phyloP scores from a whole-genome alignment of 2,329 filamentous ascomycete species.

The Sporothrix dimorphospora region DNA sequence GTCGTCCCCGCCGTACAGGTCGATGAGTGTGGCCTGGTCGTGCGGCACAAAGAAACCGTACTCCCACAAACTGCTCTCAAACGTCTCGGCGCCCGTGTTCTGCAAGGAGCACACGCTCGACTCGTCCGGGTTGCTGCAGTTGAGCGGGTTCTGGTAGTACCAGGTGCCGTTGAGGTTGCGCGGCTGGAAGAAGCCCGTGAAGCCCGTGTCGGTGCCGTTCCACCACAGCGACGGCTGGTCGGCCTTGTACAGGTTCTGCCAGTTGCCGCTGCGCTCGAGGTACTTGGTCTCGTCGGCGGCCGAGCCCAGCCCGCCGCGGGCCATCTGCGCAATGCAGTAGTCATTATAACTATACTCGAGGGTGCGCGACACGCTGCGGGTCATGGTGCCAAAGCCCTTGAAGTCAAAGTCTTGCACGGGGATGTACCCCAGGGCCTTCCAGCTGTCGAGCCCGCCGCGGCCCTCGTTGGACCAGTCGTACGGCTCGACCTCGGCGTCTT shows the following conservation, averaged over 20 bases:
- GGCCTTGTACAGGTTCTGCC: conserved; percentile 66
- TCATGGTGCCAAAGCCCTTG: conserved; percentile 69
- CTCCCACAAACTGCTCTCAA: conserved; percentile 72
- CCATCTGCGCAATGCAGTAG: conserved; percentile 68
- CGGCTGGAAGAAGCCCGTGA: conserved; percentile 71
- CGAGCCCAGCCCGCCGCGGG: conserved; percentile 55
- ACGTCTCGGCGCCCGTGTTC: conserved; percentile 67
- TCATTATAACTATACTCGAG: conserved; percentile 81
- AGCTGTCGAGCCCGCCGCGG: conserved; percentile 70
- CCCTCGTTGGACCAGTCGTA: conserved; percentile 71
- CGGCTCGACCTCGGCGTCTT: conserved; percentile 66
- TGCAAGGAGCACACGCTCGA: conserved; percentile 62
- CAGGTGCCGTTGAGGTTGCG: conserved; percentile 69
- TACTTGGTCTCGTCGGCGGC: conserved; percentile 63
- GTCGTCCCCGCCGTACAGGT: conserved; percentile 61
- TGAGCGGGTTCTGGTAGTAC: conserved; percentile 69
- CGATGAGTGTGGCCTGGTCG: conserved; percentile 57
- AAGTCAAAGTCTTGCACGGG: conserved; percentile 70
- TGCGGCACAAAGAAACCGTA: conserved; percentile 69
- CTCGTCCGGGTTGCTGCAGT: conserved; percentile 59
- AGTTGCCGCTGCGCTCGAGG: conserved; percentile 61
- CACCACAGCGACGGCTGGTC: conserved; percentile 59
- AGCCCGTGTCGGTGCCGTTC: conserved; percentile 64
- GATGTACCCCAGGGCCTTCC: conserved; percentile 73
- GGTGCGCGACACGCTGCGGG: conserved; percentile 70